Evolutionary conservation across 202 grass and related monocot species (phyloP), one percentile per base, ranked within the genome.

Genomic region (Setaria italica): DNA sequence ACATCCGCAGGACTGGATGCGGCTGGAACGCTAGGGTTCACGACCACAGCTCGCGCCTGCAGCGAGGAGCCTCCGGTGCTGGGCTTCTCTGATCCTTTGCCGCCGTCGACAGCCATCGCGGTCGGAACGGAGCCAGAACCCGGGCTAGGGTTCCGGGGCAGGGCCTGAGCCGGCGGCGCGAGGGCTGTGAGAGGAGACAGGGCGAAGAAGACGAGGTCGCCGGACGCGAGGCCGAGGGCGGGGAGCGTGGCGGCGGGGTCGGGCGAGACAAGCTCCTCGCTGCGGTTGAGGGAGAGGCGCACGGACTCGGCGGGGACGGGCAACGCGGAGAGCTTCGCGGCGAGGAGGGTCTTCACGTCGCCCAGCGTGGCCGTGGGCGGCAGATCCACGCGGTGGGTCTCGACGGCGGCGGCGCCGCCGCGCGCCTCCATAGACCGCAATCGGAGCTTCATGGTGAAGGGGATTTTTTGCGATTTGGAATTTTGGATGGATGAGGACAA

Each of bases 231-330:
- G 7, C 95, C 95, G 71, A 98, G 84, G 46, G 89, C 68, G 33
- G 79, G 32, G 66, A 98, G 89, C 39, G 88, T 35, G 71, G 90
- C 88, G 16, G 72, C 49, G 57, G 84, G 74, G 65, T 73, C 85
- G 2, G 87, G 71, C 51, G 93, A 81, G 74, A 88, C 47, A 63
- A 98, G 88, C 85, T 98, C 95, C 78, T 95, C 91, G 32, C 66
- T 74, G 66, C 91, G 93, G 85, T 98, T 98, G 70, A 98, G 93
- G 77, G 95, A 94, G 78, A 98, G 88, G 80, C 90, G 95, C 78
- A 98, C 74, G 37, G 91, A 90, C 73, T 91, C 88, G 9, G 93
- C 86, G 29, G 84, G 70, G 66, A 93, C 80, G 30, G 85, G 89
- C 83, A 72, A 57, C 45, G 77, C 35, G 68, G 85, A 90, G 29